Conservation (phyloP, 169 alveolate species). For the Toxoplasma gondii region DNA sequence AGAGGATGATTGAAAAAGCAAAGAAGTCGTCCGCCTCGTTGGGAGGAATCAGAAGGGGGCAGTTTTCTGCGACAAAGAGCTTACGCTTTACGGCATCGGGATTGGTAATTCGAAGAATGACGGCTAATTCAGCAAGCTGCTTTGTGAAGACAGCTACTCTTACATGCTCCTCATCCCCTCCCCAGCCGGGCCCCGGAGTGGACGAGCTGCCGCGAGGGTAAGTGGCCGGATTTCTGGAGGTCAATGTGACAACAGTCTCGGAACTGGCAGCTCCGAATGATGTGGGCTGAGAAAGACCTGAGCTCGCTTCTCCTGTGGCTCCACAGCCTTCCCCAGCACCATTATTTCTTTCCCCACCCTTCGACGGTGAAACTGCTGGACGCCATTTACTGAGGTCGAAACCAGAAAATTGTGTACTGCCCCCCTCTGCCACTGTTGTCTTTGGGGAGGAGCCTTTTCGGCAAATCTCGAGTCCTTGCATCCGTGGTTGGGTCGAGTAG, state of each 20-base stretch:
- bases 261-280: too few species aligned
- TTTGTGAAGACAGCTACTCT: constrained; percentile 23
- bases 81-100: constrained; percentile 7
- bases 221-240: too few species aligned
- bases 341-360: background rate
- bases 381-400: background rate
- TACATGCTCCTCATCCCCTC: constrained; percentile 10
- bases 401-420: too few species aligned
- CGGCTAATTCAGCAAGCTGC: background rate
- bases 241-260: too few species aligned
- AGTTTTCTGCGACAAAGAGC: constrained; percentile 9
- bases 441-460: background rate
- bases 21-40: background rate
- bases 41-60: constrained; percentile 34
- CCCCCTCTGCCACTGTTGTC: background rate
- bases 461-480: background rate
- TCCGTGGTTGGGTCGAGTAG: too few species aligned
- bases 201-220: too few species aligned
- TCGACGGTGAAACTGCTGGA: background rate
- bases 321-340: background rate
- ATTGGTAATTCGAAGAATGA: background rate
- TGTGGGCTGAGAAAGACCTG: background rate
- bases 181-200: background rate
- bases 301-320: background rate
- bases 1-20: constrained; percentile 3